These are phyloP conservation scores for Chlorophyllum brunneum DNA, from an alignment of 768 basidiomycete species.

Conservation along the genomic window DNA sequence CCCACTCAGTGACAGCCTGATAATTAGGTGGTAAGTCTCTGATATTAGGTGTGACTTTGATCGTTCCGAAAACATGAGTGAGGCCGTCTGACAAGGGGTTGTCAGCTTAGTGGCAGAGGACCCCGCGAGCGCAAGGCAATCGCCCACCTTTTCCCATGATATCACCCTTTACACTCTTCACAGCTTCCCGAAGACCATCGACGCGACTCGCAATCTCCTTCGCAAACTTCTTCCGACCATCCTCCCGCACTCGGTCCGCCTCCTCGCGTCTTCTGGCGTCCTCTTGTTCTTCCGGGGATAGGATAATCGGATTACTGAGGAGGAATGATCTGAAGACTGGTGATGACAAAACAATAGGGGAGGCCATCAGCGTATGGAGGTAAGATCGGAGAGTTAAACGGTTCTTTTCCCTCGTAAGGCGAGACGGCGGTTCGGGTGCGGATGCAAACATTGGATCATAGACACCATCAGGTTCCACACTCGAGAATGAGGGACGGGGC, in stretches of 20 bases:
- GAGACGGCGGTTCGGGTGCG: slow-evolving; percentile 28
- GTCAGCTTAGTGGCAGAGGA: not conserved
- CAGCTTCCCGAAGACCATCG: slow-evolving; percentile 77
- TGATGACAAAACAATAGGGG: slow-evolving; percentile 73
- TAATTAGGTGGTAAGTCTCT: slow-evolving; percentile 80
- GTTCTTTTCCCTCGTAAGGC: slow-evolving; percentile 89
- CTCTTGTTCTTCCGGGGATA: slow-evolving; percentile 69
- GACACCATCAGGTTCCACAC: not conserved
- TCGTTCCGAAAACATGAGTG: slow-evolving; percentile 81
- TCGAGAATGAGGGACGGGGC: slow-evolving; percentile 1
- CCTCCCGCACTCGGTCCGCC: slow-evolving; percentile 83
- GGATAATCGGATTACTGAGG: slow-evolving; percentile 64
- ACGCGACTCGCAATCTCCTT: slow-evolving; percentile 84
- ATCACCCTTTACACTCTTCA: slow-evolving; percentile 89
- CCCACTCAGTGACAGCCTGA: slow-evolving; percentile 92
- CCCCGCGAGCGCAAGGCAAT: not conserved
- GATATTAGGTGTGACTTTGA: slow-evolving; percentile 77
- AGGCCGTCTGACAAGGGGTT: slow-evolving; percentile 65
- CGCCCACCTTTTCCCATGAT: slow-evolving; percentile 76
- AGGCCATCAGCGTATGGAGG: slow-evolving; percentile 74
- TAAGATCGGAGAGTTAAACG: slow-evolving; percentile 91
- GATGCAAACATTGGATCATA: not conserved
- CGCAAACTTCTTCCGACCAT: slow-evolving; percentile 81
- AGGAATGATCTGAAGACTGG: slow-evolving; percentile 87
- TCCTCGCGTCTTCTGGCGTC: slow-evolving; percentile 83